Base-by-base conservation (phyloP, 164 flowering plant species). In the Nelumbo lutea region DNA sequence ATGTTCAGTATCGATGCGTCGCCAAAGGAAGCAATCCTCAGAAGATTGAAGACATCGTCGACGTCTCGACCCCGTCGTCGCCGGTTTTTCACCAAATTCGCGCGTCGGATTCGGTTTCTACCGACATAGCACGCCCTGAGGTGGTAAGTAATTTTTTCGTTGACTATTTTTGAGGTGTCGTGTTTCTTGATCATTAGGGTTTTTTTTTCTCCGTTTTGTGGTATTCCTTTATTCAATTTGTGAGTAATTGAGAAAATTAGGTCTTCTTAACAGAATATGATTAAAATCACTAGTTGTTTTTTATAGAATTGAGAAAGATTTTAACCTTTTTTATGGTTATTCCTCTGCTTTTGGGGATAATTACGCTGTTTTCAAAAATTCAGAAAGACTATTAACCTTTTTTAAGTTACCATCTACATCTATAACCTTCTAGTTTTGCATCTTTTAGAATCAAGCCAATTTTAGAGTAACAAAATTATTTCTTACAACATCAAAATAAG, bases 111-210 rank as follows among this genome's bases (percentile, higher is more conserved):
- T 44, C 75, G 60, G 58, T 70, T 42, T 68, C 77, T 10, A 5
- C 72, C 43, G 80, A 79, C 3, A 55, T 67, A 15, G 64, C 82
- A 39, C 75, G 76, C 27, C 62, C 76, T 55, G 86, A 74, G 46
- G 77, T 78, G 69, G 86, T 83, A 57, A 15, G 75, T 71, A 2
- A 13, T 48, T 3, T 11, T 9, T 61, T 46, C 7, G 4, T 46
- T 46, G 48, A 7, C 7, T 46, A 4, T 46, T 14, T 9, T 53
- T 11, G 14, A 11, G 4, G 13, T 11, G 11, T 53, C 15, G 14
- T 46, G 57, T 53, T 14, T 3, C 14, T 53, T 0, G n/a, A 11
- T 53, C 2, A 9, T 53, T 53, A 4, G 1, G 57, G 14, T 10
- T 53, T 10, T 53, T 10, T 4, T 53, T 10, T 53, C 27, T 27